Evolutionary conservation across 2,329 filamentous ascomycete genomes (phyloP).

Genomic region (Volutella citrinella): DNA sequence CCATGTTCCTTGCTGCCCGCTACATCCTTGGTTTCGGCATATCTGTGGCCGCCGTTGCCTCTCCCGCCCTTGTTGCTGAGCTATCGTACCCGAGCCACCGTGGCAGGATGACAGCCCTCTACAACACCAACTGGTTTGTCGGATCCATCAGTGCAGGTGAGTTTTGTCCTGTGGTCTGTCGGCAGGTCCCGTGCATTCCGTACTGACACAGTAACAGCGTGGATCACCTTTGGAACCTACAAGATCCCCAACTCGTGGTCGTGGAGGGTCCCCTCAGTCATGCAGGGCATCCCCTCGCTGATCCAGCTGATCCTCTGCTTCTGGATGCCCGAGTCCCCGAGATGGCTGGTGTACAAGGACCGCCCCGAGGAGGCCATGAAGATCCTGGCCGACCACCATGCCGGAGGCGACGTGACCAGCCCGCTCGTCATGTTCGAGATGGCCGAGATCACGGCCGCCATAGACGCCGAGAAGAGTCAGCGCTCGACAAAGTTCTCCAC

Average conservation of each 20-base stretch:
- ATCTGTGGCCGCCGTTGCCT: constrained; percentile 26
- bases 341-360: constrained; percentile 25
- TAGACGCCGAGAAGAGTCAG: constrained; percentile 23
- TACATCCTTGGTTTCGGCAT: constrained; percentile 41
- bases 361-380: constrained; percentile 19
- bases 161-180: background rate
- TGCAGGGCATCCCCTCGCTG: constrained; percentile 37
- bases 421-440: constrained; percentile 17
- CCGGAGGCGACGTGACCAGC: constrained; percentile 14
- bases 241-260: constrained; percentile 38
- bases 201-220: constrained; percentile 15
- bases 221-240: constrained; percentile 39
- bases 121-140: constrained; percentile 21
- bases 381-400: constrained; percentile 21
- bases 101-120: constrained; percentile 29
- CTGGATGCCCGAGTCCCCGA: constrained; percentile 18
- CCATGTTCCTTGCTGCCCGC: constrained; percentile 33
- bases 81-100: constrained; percentile 35
- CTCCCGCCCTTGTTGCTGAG: constrained; percentile 33
- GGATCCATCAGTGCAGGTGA: no score
- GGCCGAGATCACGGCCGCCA: constrained; percentile 18
- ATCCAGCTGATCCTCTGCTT: constrained; percentile 8
- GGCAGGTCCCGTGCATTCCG: background rate
- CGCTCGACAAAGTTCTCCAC: constrained; percentile 20
- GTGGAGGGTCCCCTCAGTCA: constrained; percentile 48